Evolutionary conservation across 176 grass and related monocot species (phyloP), one percentile per base, ranked within the genome.

Genomic region (Saccharum spontaneum): DNA sequence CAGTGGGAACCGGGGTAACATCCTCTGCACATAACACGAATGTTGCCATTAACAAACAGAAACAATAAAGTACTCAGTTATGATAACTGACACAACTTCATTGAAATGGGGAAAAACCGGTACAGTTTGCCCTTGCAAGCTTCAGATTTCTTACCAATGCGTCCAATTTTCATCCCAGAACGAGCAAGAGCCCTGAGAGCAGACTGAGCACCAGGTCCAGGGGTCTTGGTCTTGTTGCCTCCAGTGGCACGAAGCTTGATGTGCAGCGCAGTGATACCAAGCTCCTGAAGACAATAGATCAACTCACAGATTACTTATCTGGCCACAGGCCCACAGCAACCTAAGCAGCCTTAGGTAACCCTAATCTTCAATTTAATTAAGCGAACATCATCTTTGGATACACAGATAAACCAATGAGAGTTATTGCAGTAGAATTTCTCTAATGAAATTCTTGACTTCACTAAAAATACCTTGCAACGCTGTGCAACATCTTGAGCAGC

Each of bases 141-240:
- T 4, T 67, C 6, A 41, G 26, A 26, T 7, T 12, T 14, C 77
- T 50, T 91, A 94, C 94, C 92, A 83, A 97, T 97, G 36, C 90
- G 94, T 2, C 94, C 94, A 57, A 97, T 97, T 64, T 92, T 97
- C 94, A 94, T 94, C 48, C 94, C 94, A 66, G 92, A 94, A 50
- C 94, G 90, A 89, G 94, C 92, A 86, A 97, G 94, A 76, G 94
- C 94, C 82, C 94, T 84, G 66, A 97, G 92, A 79, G 92, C 94
- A 81, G 90, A 92, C 83, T 94, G 94, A 41, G 94, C 94, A 86
- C 94, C 92, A 60, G 94, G 92, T 18, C 94, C 92, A 73, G 94
- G 92, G 59, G 92, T 94, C 80, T 94, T 94, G 76, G 94, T 97
- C 59, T 97, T 97, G 83, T 97, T 97, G 54, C 94, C 94, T 67